Conservation (phyloP, 164 flowering plant genomes). For the Dillenia turbinata region DNA sequence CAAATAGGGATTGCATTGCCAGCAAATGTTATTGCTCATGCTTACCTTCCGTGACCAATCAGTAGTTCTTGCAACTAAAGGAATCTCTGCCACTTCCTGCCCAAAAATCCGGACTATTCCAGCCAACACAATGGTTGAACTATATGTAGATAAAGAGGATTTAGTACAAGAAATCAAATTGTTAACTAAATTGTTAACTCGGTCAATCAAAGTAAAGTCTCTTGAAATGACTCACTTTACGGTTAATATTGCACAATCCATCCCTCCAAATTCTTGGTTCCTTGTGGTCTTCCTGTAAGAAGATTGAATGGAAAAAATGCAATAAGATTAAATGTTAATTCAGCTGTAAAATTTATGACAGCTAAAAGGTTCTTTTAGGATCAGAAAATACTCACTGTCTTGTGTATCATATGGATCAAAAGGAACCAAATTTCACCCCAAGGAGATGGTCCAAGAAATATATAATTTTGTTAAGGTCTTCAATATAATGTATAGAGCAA, state of each 20-base stretch:
- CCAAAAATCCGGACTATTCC: slow-evolving; percentile 50
- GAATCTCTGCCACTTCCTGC: slow-evolving; percentile 55
- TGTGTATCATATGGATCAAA: no score
- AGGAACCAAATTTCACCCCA: no score
- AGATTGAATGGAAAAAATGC: background rate
- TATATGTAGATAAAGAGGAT: slow-evolving; percentile 17
- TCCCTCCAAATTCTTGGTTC: slow-evolving; percentile 73
- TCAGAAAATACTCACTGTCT: no score
- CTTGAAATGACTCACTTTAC: slow-evolving; percentile 53
- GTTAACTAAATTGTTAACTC: background rate
- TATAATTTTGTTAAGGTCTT: no score
- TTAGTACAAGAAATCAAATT: background rate
- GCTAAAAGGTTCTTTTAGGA: no score
- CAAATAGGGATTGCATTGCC: background rate
- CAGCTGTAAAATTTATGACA: no score
- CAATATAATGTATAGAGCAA: no score
- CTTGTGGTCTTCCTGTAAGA: slow-evolving; percentile 41
- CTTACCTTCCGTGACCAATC: slow-evolving; percentile 45
- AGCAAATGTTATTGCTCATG: background rate
- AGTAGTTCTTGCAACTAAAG: slow-evolving; percentile 59
- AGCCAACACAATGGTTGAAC: slow-evolving; percentile 45
- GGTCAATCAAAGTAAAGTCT: background rate
- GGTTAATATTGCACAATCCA: slow-evolving; percentile 71
- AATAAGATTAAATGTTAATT: background rate
- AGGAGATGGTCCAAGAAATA: no score